Conservation (phyloP, 345 rosid species). For the Iberis pinnata region DNA sequence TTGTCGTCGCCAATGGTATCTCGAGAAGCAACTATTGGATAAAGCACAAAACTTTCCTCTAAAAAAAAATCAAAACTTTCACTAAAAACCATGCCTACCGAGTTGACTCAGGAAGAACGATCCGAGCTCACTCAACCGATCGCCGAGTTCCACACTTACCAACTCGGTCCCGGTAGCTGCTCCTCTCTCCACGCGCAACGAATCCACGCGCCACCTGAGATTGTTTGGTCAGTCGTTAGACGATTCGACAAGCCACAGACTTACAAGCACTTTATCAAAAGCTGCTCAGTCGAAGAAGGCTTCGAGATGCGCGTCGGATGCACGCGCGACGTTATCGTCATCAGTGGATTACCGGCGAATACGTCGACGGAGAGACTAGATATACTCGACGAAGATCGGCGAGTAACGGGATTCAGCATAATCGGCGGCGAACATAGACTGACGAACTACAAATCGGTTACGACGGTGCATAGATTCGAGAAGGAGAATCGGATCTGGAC, state of each 20-base stretch:
- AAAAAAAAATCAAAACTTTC: too few relatives aligned
- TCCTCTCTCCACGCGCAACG: slow-evolving; percentile 56
- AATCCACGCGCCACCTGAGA: slow-evolving; percentile 43
- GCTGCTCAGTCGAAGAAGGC: too few relatives aligned
- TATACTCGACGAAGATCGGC: slow-evolving; percentile 48
- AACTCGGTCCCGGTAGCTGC: slow-evolving; percentile 40
- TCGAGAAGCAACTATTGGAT: too few relatives aligned
- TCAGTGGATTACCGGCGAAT: slow-evolving; percentile 64
- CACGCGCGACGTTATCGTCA: slow-evolving; percentile 60
- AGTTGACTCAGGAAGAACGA: slow-evolving; percentile 12
- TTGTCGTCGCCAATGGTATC: too few relatives aligned
- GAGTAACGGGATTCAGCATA: slow-evolving; percentile 33
- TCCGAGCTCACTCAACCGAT: slow-evolving; percentile 35
- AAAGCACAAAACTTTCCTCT: too few relatives aligned
- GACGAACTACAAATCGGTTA: slow-evolving; percentile 64
- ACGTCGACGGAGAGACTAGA: slow-evolving; percentile 76
- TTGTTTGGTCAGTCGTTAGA: too few relatives aligned
- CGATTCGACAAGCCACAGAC: too few relatives aligned
- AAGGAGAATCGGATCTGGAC: too few relatives aligned
- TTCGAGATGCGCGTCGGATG: slow-evolving; percentile 48
- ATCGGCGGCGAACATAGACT: slow-evolving; percentile 52
- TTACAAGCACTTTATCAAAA: too few relatives aligned
- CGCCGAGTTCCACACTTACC: slow-evolving; percentile 57
- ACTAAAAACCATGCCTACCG: too few relatives aligned
- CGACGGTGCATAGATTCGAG: slow-evolving; percentile 30